Base-by-base conservation (phyloP, 305 asterid species). In the Solanum hybrid region DNA sequence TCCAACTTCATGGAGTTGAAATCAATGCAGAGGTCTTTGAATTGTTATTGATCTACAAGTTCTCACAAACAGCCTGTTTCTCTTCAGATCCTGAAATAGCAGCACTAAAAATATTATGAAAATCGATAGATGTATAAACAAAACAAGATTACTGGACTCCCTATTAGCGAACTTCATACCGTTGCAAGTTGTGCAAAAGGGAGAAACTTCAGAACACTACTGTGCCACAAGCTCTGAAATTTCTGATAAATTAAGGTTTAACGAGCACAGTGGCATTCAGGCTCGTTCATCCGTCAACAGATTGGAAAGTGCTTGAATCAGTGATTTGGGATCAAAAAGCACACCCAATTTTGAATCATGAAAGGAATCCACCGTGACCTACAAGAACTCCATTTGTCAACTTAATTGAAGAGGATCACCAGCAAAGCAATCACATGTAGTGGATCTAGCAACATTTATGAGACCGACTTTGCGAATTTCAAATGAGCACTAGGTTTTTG, bases 281-380 rank as follows among this genome's bases (percentile, higher is more conserved):
- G 31, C 31, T 29, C 31, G 31, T 29, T 29, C 31, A 29, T 29
- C 31, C 31, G 31, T 29, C 31, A 29, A 29, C 31, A 29, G 31
- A 29, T 29, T 29, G 3, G 31, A 29, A 29, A 29, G 31, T 29
- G 31, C 31, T 29, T 29, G 31, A 29, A 29, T 29, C 31, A 29
- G 31, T 29, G 31, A 29, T 29, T 29, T 29, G 31, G 31, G 31
- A 29, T 29, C 31, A 3, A 29, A 29, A 29, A 29, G 31, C 31
- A 29, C 31, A 29, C 31, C 98, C n/a, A 92, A 95, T 51, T 94
- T 90, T 61, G 96, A 91, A 86, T 97, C 99, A 29, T 81, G 94
- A 22, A 93, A 88, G 3, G 99, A 95, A 28, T 97, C 96, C 36
- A 97, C 98, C 14, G 95, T 90, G 35, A 96, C 96, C 29, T 96